Base-by-base conservation (phyloP, 2,329 filamentous ascomycete genomes). In the Talaromyces piceae region DNA sequence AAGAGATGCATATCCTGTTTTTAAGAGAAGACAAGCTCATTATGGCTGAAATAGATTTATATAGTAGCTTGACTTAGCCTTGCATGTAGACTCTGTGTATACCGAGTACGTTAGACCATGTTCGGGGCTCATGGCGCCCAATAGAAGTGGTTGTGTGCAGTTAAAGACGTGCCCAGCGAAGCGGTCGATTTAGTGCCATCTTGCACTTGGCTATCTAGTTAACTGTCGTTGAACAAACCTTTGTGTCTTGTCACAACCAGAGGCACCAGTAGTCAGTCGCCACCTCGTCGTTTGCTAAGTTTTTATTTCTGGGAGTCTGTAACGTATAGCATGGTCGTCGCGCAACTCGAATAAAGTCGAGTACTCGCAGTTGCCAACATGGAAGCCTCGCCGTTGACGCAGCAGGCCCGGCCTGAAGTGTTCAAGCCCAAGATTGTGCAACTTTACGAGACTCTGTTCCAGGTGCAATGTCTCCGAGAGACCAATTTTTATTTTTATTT, bases 401-500 rank as follows among this genome's bases (percentile, higher is more conserved):
- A 94, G 72, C 90, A 96, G 77, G 82, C 83, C 71, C 82, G 89
- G 63, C 93, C 91, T 50, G 87, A 94, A 69, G 82, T 86, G 37
- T 96, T 98, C 67, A 87, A 94, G 71, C 91, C 88, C 50, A 98
- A 98, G 75, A 88, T 98, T 59, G 86, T 95, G 54, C 80, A 87
- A 68, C 82, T 97, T 47, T 98, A 98, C 71, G 82, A 91, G 63
- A 79, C 81, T 58, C 76, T 97, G 18, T 91, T 97, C 76, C 73
- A 72, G 61, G 78, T 20, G 30, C 51, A 5, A n/a, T 18, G 12
- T 37, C 5, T 13, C 45, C 8, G 3, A 27, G 8, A 22, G 13
- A 3, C 22, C 3, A 12, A 2, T n/a, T 26, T 45, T 37, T 5
- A 4, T 37, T 1, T 18, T 22, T 22, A 20, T 31, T 16, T n/a